phyloP scores from a whole-genome alignment of 345 rosid species.

The Syzygium aromaticum region DNA sequence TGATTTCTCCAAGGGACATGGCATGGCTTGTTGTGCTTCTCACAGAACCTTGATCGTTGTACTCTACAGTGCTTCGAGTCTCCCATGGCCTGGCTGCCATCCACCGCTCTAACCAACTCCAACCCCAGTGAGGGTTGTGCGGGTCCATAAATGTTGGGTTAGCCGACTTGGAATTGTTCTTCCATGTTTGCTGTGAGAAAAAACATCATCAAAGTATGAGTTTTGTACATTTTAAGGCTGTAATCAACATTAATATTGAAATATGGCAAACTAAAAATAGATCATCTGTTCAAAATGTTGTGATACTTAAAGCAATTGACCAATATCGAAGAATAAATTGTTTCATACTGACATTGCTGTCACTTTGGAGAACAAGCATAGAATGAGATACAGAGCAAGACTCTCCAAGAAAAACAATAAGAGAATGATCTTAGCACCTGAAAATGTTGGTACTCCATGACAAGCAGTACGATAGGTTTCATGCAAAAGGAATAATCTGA shows the following conservation, averaged over 20 bases:
- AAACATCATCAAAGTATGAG: not conserved
- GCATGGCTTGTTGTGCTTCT: constrained; percentile 43
- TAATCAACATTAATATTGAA: not conserved
- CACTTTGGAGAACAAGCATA: not conserved
- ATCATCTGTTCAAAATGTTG: not conserved
- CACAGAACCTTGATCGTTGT: constrained; percentile 45
- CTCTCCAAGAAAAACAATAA: not conserved
- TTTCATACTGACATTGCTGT: not conserved
- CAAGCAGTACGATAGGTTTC: not conserved
- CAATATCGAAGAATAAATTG: not conserved
- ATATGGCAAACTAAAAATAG: not conserved
- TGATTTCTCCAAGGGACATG: constrained; percentile 38
- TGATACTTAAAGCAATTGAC: not conserved
- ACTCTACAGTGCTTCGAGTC: constrained; percentile 27
- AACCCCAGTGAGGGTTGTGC: constrained; percentile 79
- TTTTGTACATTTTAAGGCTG: not conserved
- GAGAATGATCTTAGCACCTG: not conserved
- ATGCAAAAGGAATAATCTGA: not conserved
- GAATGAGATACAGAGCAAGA: not conserved
- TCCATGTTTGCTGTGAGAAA: constrained; percentile 47
- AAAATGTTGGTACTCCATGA: not conserved
- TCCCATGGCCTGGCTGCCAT: constrained; percentile 86
- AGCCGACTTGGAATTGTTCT: constrained; percentile 30
- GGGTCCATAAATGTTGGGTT: constrained; percentile 62
- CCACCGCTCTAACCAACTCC: constrained; percentile 99